Conservation (phyloP, 73 alveolate species). For the Diophrys sp. region DNA sequence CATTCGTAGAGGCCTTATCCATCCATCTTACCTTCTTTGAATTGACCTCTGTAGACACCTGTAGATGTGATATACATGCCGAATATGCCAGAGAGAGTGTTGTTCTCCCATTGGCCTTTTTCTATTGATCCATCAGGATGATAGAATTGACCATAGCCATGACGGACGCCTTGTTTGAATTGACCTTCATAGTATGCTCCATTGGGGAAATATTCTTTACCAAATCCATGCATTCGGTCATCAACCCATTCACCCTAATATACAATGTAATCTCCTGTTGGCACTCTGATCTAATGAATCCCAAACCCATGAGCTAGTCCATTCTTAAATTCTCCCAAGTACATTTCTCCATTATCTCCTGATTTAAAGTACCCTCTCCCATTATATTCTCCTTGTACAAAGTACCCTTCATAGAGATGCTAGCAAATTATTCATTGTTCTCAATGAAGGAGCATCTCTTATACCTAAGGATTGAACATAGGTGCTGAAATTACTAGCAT, state of each 20-base stretch:
- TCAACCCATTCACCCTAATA: slow-evolving; percentile 2
- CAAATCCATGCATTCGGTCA: slow-evolving; percentile 8
- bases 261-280: not conserved
- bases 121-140: not conserved
- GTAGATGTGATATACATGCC: not conserved
- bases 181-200: slow-evolving; percentile 2
- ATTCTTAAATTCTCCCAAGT: not conserved
- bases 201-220: slow-evolving; percentile 1
- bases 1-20: slow-evolving; percentile 24
- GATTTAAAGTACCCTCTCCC: not conserved
- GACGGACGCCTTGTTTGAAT: not conserved
- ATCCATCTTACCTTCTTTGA: slow-evolving; percentile 14
- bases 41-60: slow-evolving; percentile 13
- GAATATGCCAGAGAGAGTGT: not conserved
- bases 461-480: no score
- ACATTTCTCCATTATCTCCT: not conserved
- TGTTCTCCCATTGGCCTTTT: not conserved
- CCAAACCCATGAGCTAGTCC: not conserved
- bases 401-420: not conserved
- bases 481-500: no score
- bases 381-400: not conserved
- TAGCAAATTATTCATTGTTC: no score
- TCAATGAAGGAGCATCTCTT: no score
- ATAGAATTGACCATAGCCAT: not conserved
- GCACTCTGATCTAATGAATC: not conserved